These are phyloP conservation scores for Penicillium bovifimosum DNA, from an alignment of 495 filamentous ascomycete genomes.

Conservation along the genomic window DNA sequence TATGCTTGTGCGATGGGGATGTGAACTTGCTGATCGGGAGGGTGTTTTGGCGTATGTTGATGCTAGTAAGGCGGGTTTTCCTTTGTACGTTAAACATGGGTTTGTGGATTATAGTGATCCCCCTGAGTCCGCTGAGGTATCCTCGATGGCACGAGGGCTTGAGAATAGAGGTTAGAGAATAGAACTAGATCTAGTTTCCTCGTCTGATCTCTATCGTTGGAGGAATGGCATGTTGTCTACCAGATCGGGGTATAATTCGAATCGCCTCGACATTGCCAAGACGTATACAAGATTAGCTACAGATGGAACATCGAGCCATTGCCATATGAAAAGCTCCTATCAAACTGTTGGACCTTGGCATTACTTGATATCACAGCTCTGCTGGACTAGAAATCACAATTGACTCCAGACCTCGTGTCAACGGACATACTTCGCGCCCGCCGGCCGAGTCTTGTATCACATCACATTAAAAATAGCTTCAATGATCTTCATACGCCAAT, in stretches of 20 bases:
- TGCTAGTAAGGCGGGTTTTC: constrained; percentile 24
- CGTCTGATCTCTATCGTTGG: neutral
- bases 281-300: neutral
- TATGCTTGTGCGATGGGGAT: constrained; percentile 47
- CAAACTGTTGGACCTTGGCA: too few species aligned
- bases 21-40: constrained; percentile 34
- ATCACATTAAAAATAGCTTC: constrained; percentile 5
- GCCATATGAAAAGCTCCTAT: neutral
- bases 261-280: neutral
- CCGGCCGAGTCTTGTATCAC: neutral
- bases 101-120: constrained; percentile 27
- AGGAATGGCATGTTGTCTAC: neutral
- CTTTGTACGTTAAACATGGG: constrained; percentile 27
- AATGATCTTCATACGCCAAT: neutral
- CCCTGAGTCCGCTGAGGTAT: neutral
- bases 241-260: neutral
- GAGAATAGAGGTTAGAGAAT: neutral
- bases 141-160: constrained; percentile 2
- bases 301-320: neutral
- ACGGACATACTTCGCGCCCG: neutral
- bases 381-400: neutral
- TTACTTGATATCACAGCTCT: neutral
- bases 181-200: neutral
- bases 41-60: constrained; percentile 28
- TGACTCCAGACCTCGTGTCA: too few species aligned